Evolutionary conservation across 2,329 filamentous ascomycete species (phyloP), one percentile per base, ranked within the genome.

Genomic region (Mariannaea sp.): DNA sequence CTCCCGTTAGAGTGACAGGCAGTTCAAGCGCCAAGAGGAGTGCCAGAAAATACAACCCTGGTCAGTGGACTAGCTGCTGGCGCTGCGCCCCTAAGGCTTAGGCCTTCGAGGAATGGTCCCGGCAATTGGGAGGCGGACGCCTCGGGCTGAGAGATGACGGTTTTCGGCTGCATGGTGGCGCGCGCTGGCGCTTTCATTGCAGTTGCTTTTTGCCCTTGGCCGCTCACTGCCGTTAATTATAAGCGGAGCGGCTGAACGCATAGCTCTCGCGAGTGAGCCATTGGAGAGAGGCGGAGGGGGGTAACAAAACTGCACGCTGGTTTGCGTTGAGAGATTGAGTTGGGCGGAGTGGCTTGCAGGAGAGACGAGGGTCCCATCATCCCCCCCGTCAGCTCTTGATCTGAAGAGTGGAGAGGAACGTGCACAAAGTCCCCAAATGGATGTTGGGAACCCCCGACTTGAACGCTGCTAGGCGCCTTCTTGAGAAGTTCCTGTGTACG

Each of bases 41-140:
- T 56, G 58, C 56, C 56, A 41, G 51, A 49, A 42, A 46, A 41
- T 46, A n/a, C n/a, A n/a, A n/a, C n/a, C n/a, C n/a, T n/a, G n/a
- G n/a, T n/a, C n/a, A n/a, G n/a, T n/a, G n/a, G n/a, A n/a, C 29
- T 46, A 50, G 44, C 45, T 48, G 39, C 42, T 44, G 49, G 50
- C 49, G 29, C 52, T 36, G 44, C 16, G 49, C 52, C 39, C 43
- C 49, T 52, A 49, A 56, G 51, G 53, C 55, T 49, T 42, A 49
- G 54, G 51, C 57, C 57, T 49, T 42, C 42, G 42, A 30, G 56
- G 48, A 53, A 48, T 32, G 41, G 49, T 43, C 46, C 55, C 53
- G 49, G 36, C 45, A 54, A 24, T 32, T 38, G 55, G 46, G 32
- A 46, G 32, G 45, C 45, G 16, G 40, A n/a, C n/a, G n/a, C n/a